Base-by-base conservation (phyloP, 23 red algal species). In the Gracilaria domingensis region DNA sequence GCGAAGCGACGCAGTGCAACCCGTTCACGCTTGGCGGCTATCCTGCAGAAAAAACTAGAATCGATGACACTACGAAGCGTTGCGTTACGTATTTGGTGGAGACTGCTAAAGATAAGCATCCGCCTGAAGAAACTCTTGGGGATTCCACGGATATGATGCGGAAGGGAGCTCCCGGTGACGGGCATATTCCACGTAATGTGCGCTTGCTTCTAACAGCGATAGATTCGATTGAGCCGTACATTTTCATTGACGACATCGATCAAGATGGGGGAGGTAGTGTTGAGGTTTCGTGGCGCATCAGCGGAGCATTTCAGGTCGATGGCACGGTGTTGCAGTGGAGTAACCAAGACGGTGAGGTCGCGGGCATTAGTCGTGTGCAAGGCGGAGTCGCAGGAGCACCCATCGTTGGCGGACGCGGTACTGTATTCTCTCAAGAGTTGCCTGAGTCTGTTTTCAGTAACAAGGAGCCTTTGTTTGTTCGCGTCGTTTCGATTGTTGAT, bases 101-200 rank as follows among this genome's bases (percentile, higher is more conserved):
- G 72, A 99, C 97, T 28, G 92, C 89, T 5, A 51, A 53, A 24
- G 20, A 84, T 17, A 99, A 99, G 77, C 81, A 61, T 58, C 97
- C 97, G 9, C n/a, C 70, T 25, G 83, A 96, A 61, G 5, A 30
- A 14, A 85, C 81, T 39, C 72, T 99, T 56, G 97, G 97, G n/a
- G 93, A 42, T 33, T 77, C 53, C 24, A 61, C 74, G 24, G 60
- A 65, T 13, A 74, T 90, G n/a, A 56, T 91, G 70, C 57, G 35
- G 29, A 66, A 32, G 49, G 91, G 86, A 12, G 80, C 65, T 29
- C 35, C 17, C 13, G 95, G 95, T 0, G 93, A 99, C 58, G 97
- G 97, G 1, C 97, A 99, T 84, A 83, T 99, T n/a, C 94, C 90
- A 26, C 89, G 97, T 13, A 99, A 99, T 80, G 66, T 99, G 8